Conservation (phyloP, 208 protist genomes). For the Lotmaria passim region DNA sequence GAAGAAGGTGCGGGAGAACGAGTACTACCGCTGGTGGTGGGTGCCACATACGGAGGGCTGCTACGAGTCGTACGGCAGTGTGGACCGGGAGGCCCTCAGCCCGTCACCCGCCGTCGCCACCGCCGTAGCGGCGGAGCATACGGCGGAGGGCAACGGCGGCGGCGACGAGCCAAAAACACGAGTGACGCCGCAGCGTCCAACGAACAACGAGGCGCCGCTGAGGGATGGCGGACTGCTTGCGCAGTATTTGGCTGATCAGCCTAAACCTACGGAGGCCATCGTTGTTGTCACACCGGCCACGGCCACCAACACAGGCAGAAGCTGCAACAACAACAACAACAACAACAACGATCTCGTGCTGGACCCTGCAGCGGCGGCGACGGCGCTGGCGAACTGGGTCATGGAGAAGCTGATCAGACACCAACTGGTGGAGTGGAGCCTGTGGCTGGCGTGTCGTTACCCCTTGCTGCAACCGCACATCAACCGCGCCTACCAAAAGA, state of each 20-base stretch:
- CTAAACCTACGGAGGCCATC: neutral
- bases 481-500: constrained; percentile 52
- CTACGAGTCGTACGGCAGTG: constrained; percentile 65
- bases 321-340: neutral
- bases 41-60: constrained; percentile 78
- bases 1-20: constrained; percentile 33
- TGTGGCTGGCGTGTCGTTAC: constrained; percentile 45
- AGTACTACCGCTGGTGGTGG: constrained; percentile 85
- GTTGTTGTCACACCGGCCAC: neutral
- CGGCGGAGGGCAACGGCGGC: no score
- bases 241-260: constrained; percentile 8
- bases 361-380: neutral
- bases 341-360: neutral
- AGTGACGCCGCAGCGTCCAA: neutral
- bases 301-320: neutral
- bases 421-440: constrained; percentile 53
- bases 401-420: constrained; percentile 65
- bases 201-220: neutral
- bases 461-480: constrained; percentile 65
- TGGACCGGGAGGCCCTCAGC: constrained; percentile 19
- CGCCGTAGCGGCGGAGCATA: neutral
- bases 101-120: no score
- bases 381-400: constrained; percentile 18
- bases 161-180: neutral
- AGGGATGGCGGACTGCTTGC: neutral